A percentile compares a stretch with the other conserved stretches of the same genome.
Evolutionary conservation across 371 early-diverging fungal species (phyloP).

Genomic region (Choanephora cucurbitarum): DNA sequence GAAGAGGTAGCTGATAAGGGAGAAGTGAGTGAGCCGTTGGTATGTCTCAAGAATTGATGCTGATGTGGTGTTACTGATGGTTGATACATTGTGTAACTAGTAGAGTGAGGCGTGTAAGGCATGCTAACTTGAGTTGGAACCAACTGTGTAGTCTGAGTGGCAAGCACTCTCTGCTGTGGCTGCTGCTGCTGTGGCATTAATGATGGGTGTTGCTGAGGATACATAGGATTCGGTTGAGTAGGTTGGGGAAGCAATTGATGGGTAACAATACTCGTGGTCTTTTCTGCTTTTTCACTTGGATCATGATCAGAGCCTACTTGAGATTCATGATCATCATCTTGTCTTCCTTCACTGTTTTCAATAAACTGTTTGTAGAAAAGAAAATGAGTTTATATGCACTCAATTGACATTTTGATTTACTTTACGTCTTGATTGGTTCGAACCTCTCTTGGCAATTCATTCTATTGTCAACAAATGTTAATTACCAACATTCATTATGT

Average conservation of each 20-base stretch:
- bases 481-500: not conserved
- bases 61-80: slow-evolving; percentile 11
- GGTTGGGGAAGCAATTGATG: slow-evolving; percentile 6
- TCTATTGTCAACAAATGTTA: slow-evolving; percentile 7
- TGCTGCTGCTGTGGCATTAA: not conserved
- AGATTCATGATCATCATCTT: slow-evolving; percentile 8
- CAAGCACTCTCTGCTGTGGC: not conserved
- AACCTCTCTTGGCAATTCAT: slow-evolving; percentile 20
- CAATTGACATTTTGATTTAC: not conserved
- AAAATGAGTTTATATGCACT: not conserved
- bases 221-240: slow-evolving; percentile 1
- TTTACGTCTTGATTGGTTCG: slow-evolving; percentile 25
- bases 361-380: slow-evolving; percentile 7
- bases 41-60: slow-evolving; percentile 7
- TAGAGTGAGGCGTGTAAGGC: slow-evolving; percentile 17
- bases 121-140: slow-evolving; percentile 23
- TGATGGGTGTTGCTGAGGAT: not conserved
- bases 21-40: slow-evolving; percentile 8
- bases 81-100: slow-evolving; percentile 20
- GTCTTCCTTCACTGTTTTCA: slow-evolving; percentile 5
- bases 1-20: slow-evolving; percentile 5
- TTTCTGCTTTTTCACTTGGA: slow-evolving; percentile 4
- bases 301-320: slow-evolving; percentile 12
- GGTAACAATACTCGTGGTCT: not conserved
- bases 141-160: slow-evolving; percentile 12